A percentile compares a stretch with the other conserved stretches of the same genome.
These are phyloP conservation scores for Bipolaris sorokiniana DNA, from an alignment of 2,329 filamentous ascomycete species.

Conservation along the genomic window DNA sequence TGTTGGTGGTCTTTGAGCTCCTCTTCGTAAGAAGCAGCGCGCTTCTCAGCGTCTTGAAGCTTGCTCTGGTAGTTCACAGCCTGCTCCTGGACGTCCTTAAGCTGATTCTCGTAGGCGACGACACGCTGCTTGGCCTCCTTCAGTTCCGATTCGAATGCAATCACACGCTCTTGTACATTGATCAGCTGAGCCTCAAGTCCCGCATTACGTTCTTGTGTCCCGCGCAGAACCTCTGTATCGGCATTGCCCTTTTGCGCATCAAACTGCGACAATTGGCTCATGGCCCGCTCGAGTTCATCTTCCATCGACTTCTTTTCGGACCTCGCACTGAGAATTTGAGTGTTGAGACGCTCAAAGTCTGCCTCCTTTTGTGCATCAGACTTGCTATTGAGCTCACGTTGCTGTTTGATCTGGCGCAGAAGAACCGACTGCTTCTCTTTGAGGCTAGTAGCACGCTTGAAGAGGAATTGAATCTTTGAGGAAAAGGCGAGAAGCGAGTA, in stretches of 20 bases:
- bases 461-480: conserved; percentile 77
- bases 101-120: conserved; percentile 41
- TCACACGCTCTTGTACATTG: conserved; percentile 44
- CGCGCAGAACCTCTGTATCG: conserved; percentile 32
- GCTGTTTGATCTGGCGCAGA: conserved; percentile 91
- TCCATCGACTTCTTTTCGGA: conserved; percentile 47
- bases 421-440: conserved; percentile 89
- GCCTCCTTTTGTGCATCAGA: conserved; percentile 65
- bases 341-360: conserved; percentile 51
- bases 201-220: conserved; percentile 41
- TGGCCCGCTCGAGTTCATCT: conserved; percentile 45
- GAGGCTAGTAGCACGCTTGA: conserved; percentile 75
- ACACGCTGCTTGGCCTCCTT: conserved; percentile 36
- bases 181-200: conserved; percentile 42
- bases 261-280: conserved; percentile 39
- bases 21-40: conserved; percentile 35
- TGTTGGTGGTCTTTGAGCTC: conserved; percentile 42
- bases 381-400: conserved; percentile 88
- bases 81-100: conserved; percentile 42
- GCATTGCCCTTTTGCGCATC: conserved; percentile 33
- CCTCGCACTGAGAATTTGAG: conserved; percentile 48
- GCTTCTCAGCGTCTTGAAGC: conserved; percentile 35
- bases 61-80: conserved; percentile 41
- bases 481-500: conserved; percentile 80
- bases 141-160: conserved; percentile 39